Conservation (phyloP, 164 flowering plant species). For the Aristolochia contorta region DNA sequence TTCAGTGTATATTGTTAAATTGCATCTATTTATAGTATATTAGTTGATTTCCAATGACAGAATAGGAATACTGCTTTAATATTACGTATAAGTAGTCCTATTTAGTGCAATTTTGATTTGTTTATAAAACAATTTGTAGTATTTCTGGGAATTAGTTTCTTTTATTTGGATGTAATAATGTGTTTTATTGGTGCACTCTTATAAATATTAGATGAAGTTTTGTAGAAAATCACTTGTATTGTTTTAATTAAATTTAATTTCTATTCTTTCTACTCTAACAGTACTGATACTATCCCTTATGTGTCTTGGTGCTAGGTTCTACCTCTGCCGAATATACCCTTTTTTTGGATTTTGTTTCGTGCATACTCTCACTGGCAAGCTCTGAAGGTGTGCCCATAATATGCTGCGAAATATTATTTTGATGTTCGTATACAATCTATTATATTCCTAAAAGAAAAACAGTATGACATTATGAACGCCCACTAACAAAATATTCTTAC, state of each 20-base stretch:
- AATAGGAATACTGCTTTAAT: not conserved
- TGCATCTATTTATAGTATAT: no score
- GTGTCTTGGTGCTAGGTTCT: slow-evolving; percentile 37
- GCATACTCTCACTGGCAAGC: slow-evolving; percentile 96
- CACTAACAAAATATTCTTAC: no score
- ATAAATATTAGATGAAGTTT: not conserved
- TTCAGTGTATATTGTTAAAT: no score
- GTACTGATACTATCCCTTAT: not conserved
- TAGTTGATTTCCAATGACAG: no score
- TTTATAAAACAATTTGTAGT: not conserved
- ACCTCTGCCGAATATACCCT: slow-evolving; percentile 89
- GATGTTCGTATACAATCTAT: no score
- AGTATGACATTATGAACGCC: no score
- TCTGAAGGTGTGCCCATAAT: slow-evolving; percentile 41
- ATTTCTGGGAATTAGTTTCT: not conserved
- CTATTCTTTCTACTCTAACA: not conserved
- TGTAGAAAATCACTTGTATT: not conserved
- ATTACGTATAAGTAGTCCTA: not conserved
- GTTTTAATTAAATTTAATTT: not conserved
- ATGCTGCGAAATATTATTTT: no score
- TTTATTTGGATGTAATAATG: no score
- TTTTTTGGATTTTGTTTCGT: slow-evolving; percentile 90
- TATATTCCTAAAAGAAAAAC: no score
- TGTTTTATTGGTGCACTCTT: not conserved
- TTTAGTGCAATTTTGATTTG: not conserved